Evolutionary conservation across 148 eudicot species (phyloP).

Genomic region (Rhododendron williamsianum): DNA sequence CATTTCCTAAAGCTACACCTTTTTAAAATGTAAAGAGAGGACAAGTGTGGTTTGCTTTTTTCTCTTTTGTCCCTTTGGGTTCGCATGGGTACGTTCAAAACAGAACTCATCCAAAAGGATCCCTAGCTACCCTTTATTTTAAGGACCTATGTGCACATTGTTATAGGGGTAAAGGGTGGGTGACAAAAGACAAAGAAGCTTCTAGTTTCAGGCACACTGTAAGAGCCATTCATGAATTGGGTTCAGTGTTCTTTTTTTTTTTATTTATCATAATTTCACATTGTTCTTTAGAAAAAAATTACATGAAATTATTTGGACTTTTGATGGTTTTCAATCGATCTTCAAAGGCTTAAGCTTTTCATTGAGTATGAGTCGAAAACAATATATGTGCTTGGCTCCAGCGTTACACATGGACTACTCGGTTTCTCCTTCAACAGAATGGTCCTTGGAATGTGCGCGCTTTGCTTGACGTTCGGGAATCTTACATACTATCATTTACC

Average conservation of each 20-base stretch:
- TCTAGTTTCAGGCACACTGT: not conserved
- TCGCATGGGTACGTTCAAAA: not conserved
- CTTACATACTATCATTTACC: too few species aligned
- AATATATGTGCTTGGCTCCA: not conserved
- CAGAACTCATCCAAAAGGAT: not conserved
- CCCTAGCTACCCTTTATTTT: not conserved
- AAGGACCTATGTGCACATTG: not conserved
- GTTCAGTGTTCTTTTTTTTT: not conserved
- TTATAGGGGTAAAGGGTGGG: not conserved
- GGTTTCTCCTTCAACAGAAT: not conserved
- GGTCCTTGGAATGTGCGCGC: not conserved
- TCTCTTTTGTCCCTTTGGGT: not conserved
- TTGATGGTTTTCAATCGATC: not conserved
- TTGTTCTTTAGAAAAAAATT: not conserved
- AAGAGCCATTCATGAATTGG: not conserved
- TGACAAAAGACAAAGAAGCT: not conserved
- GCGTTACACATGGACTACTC: not conserved
- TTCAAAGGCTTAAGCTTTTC: not conserved
- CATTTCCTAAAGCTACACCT: not conserved
- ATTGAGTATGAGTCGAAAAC: not conserved
- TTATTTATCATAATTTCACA: not conserved
- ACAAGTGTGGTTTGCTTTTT: slow-evolving; percentile 2
- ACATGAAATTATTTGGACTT: not conserved
- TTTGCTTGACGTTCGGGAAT: too few species aligned
- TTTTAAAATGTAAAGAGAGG: not conserved